These are phyloP conservation scores for Russula lepida DNA, from an alignment of 768 basidiomycete genomes.

Conservation along the genomic window DNA sequence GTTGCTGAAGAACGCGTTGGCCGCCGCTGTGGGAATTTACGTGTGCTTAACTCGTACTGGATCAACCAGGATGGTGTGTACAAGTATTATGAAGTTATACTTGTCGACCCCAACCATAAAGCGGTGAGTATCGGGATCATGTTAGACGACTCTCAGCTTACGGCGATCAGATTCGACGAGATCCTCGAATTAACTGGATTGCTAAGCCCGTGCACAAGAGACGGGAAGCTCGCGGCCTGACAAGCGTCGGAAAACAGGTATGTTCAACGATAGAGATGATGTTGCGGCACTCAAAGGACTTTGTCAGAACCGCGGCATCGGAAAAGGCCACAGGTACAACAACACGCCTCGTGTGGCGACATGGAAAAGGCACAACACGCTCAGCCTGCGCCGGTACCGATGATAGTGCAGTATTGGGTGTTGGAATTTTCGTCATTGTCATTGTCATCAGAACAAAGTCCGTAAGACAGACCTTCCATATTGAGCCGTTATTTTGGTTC, in stretches of 20 bases:
- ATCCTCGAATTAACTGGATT: constrained; percentile 99
- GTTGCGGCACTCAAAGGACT: background rate
- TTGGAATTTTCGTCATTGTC: background rate
- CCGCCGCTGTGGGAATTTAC: constrained; percentile 88
- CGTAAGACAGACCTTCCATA: background rate
- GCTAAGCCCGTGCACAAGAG: constrained; percentile 97
- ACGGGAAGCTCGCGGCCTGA: constrained; percentile 95
- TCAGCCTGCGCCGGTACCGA: constrained; percentile 83
- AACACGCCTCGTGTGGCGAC: constrained; percentile 83
- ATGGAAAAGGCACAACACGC: constrained; percentile 99
- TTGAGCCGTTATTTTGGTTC: background rate
- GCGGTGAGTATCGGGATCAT: constrained; percentile 48
- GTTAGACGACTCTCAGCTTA: constrained; percentile 12
- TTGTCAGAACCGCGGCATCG: constrained; percentile 85
- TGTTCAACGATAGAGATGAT: constrained; percentile 21
- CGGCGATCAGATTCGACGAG: constrained; percentile 69
- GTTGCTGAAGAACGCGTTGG: constrained; percentile 98
- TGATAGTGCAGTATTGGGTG: constrained; percentile 31
- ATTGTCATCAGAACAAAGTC: background rate
- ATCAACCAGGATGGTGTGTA: constrained; percentile 98
- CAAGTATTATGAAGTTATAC: constrained; percentile 98
- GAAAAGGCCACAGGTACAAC: constrained; percentile 93
- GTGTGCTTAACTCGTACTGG: constrained; percentile 99
- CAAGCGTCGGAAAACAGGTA: constrained; percentile 93
- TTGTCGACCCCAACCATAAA: constrained; percentile 93